Base-by-base conservation (phyloP, 2,329 filamentous ascomycete genomes). In the Phialophora tarda region DNA sequence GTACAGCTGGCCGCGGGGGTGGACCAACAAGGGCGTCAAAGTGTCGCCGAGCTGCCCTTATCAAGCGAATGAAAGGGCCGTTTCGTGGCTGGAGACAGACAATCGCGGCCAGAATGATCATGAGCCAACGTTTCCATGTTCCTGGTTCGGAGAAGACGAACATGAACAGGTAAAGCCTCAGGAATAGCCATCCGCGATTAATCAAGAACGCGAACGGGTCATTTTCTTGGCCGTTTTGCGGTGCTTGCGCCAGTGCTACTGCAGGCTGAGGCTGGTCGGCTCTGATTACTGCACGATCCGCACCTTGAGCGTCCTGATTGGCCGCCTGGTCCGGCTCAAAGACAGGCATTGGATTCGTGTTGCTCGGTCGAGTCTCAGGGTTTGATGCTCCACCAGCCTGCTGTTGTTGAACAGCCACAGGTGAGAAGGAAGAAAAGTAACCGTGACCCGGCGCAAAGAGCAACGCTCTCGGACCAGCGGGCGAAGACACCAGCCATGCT, bases 81-180 rank as follows among this genome's bases (percentile, higher is more conserved):
- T 81, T 78, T 55, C 81, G 78, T 0, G 79, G 80, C 12, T 82
- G 71, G 4, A 82, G 71, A 24, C 80, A 76, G 26, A 78, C 67
- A 14, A 82, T 59, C 5, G 78, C 73, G 7, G 80, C 76, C 5
- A 76, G 56, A 7, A 72, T 67, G 30, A 83, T 77, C 32, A 82
- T 75, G 21, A 81, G 57, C 34, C 78, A 76, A 28, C 81, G 79
- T 10, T 77, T 75, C 79, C 79, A 82, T 3, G 78, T 80, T 5
- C 79, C 79, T n/a, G 80, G 77, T 24, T 81, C 80, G 30, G 82
- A 82, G 66, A 88, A 82, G 72, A 89, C 81, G 73, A 86, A 88
- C 62, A 84, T 81, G 72, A 88, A 86, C 65, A 85, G 82, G 64
- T 85, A 82, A 23, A 88, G 75, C 10, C 86, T 83, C 57, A 87